Evolutionary conservation across 2,329 filamentous ascomycete genomes (phyloP), one percentile per base, ranked within the genome.

Genomic region (Talaromyces sp.): DNA sequence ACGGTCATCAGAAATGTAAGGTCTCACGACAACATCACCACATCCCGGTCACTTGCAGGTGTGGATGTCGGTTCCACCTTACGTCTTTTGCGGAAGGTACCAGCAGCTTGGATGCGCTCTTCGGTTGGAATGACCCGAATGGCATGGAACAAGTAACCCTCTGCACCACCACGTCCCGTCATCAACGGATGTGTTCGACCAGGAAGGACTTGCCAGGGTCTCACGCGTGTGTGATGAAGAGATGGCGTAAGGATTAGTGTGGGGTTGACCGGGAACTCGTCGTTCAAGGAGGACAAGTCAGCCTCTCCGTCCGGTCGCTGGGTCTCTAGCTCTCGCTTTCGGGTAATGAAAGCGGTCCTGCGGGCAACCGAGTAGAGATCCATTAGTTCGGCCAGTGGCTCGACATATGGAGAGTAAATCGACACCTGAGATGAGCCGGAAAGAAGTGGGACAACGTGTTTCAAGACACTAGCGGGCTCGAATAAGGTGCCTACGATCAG

Each of bases 131-230:
- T 76, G 1, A 94, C 91, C 61, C 86, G 84, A 69, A 88, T 90
- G 0, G 83, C 93, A 24, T 91, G 93, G 62, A 97, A 91, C 3
- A 99, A 70, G 70, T 90, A 99, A 0, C 94, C 94, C 67, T 97
- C 93, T 0, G 91, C 86, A 0, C 93, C 93, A 17, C 94, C 94
- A 36, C 84, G 82, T 33, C 86, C 86, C 54, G 90, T 96, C 94
- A 99, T 99, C 50, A 95, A 74, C 6, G 94, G 94, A 75, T 99
- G 94, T 47, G 94, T 97, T 49, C 94, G 80, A 0, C 91, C 90
- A 0, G 94, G 94, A 42, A 99, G 73, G 2, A 97, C 92, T 77
- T 99, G 94, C 90, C 91, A 97, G 48, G 84, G 80, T 56, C 89
- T 82, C 4, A 89, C 86, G 13, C 90, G 81, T 43, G 87, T 89